Base-by-base conservation (phyloP, 2,329 filamentous ascomycete species). In the Neopestalotiopsis sp. region DNA sequence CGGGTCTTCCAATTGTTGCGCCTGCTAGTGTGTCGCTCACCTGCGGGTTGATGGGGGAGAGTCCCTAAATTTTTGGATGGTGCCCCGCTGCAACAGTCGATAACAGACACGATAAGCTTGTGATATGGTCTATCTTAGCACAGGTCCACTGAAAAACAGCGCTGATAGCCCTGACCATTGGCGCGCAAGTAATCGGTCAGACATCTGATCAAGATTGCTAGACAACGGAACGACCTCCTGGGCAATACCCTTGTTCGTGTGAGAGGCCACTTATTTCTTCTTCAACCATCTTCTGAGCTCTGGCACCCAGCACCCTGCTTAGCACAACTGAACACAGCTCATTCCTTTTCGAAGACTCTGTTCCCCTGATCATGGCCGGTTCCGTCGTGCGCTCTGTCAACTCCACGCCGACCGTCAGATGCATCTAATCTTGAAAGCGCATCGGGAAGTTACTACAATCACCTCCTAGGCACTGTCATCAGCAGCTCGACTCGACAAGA, bases 361-460 rank as follows among this genome's bases (percentile, higher is more conserved):
- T 14, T 28, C 40, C 66, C 32, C 63, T 71, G 72, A 71, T 68
- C 58, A 74, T 76, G 63, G 63, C 63, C 57, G 24, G 49, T 49
- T n/a, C 20, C 24, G 10, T 20, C n/a, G 42, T 66, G 42, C 9
- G 28, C 24, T 58, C 49, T 24, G 17, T 40, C 63, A 28, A 38
- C 28, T 30, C 24, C 24, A 66, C 45, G 12, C 45, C 32, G 34
- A 49, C 28, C 49, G 32, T 20, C 9, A 52, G 45, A 52, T 59
- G 34, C 65, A 42, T 38, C 60, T 68, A 64, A 68, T 68, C 61
- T 58, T 66, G 67, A 69, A 38, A 45, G 68, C 52, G 60, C 38
- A 52, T 52, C 45, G 45, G 17, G 14, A 52, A 38, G 34, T 20
- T 20, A 52, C n/a, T 52, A n/a, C 45, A 52, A 52, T 7, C 9